Conservation (phyloP, 1,284 basidiomycete genomes). For the Blastosporella zonata region DNA sequence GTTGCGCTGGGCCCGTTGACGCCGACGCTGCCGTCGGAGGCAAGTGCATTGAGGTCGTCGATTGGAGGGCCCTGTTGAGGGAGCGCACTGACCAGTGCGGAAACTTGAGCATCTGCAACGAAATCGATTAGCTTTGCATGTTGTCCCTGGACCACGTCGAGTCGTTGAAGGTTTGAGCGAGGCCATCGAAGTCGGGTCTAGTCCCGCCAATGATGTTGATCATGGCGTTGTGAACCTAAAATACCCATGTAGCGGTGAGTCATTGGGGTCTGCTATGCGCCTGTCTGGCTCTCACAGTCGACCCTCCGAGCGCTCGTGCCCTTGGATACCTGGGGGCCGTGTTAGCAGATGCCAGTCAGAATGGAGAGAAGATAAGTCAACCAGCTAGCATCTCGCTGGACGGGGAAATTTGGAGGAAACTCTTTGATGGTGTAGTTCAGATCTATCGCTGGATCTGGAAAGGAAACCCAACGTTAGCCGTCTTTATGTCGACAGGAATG, state of each 20-base stretch:
- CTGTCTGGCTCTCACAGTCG: slow-evolving; percentile 17
- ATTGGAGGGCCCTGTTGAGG: slow-evolving; percentile 3
- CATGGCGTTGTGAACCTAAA: slow-evolving; percentile 22
- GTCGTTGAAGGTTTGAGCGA: slow-evolving; percentile 19
- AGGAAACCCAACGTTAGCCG: background rate
- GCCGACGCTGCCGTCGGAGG: slow-evolving; percentile 2
- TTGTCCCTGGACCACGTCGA: slow-evolving; percentile 19
- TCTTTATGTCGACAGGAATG: background rate
- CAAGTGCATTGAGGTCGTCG: slow-evolving; percentile 14
- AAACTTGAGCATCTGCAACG: slow-evolving; percentile 12
- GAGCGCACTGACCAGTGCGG: slow-evolving; percentile 1
- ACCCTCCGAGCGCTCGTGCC: slow-evolving; percentile 16
- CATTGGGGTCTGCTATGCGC: slow-evolving; percentile 1
- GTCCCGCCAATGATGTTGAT: slow-evolving; percentile 22
- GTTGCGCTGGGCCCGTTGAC: slow-evolving; percentile 8
- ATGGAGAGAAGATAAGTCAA: background rate
- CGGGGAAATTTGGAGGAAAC: background rate
- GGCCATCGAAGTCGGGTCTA: slow-evolving; percentile 18
- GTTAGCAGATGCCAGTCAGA: background rate
- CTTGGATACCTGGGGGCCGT: slow-evolving; percentile 15
- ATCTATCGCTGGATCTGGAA: slow-evolving; percentile 2
- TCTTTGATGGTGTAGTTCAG: slow-evolving; percentile 8
- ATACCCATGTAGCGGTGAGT: slow-evolving; percentile 1
- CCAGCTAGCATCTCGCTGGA: slow-evolving; percentile 8
- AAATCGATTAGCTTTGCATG: slow-evolving; percentile 22